phyloP scores from a whole-genome alignment of 805 yeast genomes.

The Monosporozyma aquatica region DNA sequence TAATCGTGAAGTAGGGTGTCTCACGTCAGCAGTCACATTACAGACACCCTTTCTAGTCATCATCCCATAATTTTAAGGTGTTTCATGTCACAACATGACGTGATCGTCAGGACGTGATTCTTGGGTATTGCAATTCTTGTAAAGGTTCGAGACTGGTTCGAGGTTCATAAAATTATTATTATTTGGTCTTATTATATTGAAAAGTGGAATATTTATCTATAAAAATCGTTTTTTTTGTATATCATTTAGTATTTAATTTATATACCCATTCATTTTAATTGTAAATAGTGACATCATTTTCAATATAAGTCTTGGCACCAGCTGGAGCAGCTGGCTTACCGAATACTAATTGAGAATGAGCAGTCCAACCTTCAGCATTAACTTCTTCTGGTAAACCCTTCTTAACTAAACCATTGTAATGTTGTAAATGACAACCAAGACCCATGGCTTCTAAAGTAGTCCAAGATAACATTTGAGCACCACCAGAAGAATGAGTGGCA shows the following conservation, averaged over 20 bases:
- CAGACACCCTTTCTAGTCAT: too few relatives aligned
- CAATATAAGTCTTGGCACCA: constrained; percentile 35
- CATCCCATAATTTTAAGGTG: too few relatives aligned
- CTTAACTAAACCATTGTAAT: constrained; percentile 39
- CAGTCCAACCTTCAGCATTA: constrained; percentile 37
- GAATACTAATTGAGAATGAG: constrained; percentile 43
- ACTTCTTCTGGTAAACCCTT: constrained; percentile 30
- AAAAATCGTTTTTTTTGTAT: too few relatives aligned
- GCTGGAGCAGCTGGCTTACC: constrained; percentile 37
- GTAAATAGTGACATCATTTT: constrained; percentile 35
- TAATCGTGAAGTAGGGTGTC: too few relatives aligned
- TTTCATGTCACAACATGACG: too few relatives aligned
- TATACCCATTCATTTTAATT: constrained; percentile 7
- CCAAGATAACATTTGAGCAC: constrained; percentile 44
- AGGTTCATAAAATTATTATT: too few relatives aligned
- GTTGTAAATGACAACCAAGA: constrained; percentile 45
- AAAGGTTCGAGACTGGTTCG: too few relatives aligned
- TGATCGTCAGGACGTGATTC: too few relatives aligned
- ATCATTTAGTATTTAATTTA: too few relatives aligned
- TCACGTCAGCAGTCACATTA: too few relatives aligned
- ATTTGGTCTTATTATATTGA: too few relatives aligned
- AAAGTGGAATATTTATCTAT: background rate
- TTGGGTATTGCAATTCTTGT: too few relatives aligned
- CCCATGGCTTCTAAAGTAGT: constrained; percentile 37
- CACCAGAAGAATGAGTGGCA: constrained; percentile 40